Base-by-base conservation (phyloP, 2,329 filamentous ascomycete genomes). In the Neonectria ditissima region DNA sequence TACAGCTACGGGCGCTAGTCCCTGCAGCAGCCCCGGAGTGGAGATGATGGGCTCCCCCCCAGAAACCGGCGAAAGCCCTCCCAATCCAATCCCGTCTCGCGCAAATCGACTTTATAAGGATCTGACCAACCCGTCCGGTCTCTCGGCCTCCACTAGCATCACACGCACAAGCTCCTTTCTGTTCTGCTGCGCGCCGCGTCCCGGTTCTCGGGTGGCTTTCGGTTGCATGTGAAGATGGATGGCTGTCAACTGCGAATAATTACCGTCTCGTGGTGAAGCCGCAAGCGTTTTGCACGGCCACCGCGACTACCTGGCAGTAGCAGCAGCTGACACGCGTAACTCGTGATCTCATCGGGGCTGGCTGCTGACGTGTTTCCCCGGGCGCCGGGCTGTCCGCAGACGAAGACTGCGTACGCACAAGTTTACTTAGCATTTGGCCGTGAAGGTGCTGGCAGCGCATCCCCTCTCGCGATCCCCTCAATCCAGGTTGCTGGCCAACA, bases 141-240 rank as follows among this genome's bases (percentile, higher is more conserved):
- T 48, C 26, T 30, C 45, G 45, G 45, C 20, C 24, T 24, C 24
- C 48, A 24, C 41, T 26, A 34, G 24, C 32, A 22, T 39, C 41
- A 28, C 54, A 48, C 26, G 26, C 41, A 9, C 39, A n/a, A 39
- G 16, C 14, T 32, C 28, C n/a, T 28, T 20, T 47, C 14, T 28
- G 52, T 44, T 24, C 20, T 41, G 55, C 34, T 37, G 34, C 34
- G 34, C 34, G 37, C n/a, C n/a, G 37, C 53, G 55, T 52, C 22
- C 26, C n/a, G 51, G 41, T 48, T 44, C 20, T 58, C 56, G 67
- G 67, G 50, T 64, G 32, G 37, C 24, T 39, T 66, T 72, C 70
- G 70, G 70, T 73, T 71, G 63, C 70, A 73, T 73, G 70, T 73
- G 70, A 73, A 73, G 48, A 53, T 55, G 50, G 48, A 53, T 55